Evolutionary conservation across 371 early-diverging fungal genomes (phyloP), one percentile per base, ranked within the genome.

Genomic region (Apophysomyces elegans): DNA sequence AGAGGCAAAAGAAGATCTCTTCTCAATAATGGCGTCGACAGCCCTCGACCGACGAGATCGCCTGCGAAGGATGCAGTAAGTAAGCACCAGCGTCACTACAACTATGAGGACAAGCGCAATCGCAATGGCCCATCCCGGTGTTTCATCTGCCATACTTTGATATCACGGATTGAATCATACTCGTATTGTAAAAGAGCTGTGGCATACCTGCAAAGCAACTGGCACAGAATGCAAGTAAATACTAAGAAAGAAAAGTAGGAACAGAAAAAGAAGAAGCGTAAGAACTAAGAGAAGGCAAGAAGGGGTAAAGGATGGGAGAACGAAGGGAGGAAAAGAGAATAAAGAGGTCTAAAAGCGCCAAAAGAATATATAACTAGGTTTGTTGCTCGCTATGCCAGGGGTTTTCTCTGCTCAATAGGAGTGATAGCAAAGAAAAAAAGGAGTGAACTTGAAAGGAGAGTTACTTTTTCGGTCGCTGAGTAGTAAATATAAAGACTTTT

Each of bases 1-100:
- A 13, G 46, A 45, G 16, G 46, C 46, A 18, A 45, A 45, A 6
- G 46, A 45, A 18, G 46, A 45, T 45, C 46, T 13, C 16, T 45
- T 45, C 46, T 45, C 46, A 16, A 45, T 16, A 45, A 45, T 45
- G 7, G 46, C 16, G 9, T 45, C 46, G 46, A 45, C 46, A 13
- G 46, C 46, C 16, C 46, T 13, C 16, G 46, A 45, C 16, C 46
- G 46, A 45, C 46, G 46, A 45, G 46, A 45, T n/a, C 46, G 46
- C 46, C 46, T 45, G 46, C 46, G 46, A 45, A 45, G 46, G 46
- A 45, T 45, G 46, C 46, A 45, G 46, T 45, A 45, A 45, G 46
- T 45, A 45, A 45, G 46, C n/a, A 45, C 46, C 46, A 45, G 46
- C n/a, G 46, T 45, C 46, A 45, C 46, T 13, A 45, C n/a, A 45